A percentile compares a stretch with the other conserved stretches of the same genome.
phyloP scores from a whole-genome alignment of 2,329 filamentous ascomycete species.

The Sporothrix sp. region DNA sequence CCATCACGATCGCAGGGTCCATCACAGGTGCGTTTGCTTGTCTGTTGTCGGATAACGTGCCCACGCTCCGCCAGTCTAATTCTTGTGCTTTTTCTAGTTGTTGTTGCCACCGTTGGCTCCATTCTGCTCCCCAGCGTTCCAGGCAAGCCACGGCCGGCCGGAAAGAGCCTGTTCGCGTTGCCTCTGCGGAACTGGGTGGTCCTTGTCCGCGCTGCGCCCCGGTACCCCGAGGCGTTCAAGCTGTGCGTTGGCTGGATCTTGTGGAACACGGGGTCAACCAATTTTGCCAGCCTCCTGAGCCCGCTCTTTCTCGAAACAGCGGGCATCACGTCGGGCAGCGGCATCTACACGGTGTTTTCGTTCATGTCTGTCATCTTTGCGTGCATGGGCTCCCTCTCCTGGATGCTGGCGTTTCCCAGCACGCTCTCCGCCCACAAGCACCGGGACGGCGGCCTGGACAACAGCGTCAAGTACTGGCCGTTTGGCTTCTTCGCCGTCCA shows the following conservation, averaged over 20 bases:
- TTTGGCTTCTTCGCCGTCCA: constrained; percentile 8
- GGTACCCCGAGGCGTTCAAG: constrained; percentile 10
- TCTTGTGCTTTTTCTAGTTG: too few relatives aligned
- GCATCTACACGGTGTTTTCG: constrained; percentile 9
- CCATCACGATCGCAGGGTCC: constrained; percentile 4
- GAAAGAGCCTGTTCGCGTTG: neutral
- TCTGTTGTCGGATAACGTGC: too few relatives aligned
- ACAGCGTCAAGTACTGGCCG: constrained; percentile 5
- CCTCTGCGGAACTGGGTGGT: neutral
- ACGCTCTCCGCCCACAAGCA: neutral
- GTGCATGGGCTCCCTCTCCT: constrained; percentile 5
- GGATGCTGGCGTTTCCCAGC: constrained; percentile 3
- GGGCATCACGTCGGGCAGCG: constrained; percentile 4
- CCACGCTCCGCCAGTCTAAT: too few relatives aligned
- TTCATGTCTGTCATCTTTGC: constrained; percentile 6
- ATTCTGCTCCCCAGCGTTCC: constrained; percentile 3
- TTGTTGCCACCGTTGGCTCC: neutral
- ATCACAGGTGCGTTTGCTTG: neutral
- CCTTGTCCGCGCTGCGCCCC: neutral
- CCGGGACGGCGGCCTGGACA: neutral
- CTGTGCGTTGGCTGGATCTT: constrained; percentile 10
- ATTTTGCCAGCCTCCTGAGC: constrained; percentile 2
- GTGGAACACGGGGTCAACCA: constrained; percentile 9
- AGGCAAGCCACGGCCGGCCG: neutral
- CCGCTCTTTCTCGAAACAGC: constrained; percentile 9